Evolutionary conservation across 331 rosid genomes (phyloP).

Genomic region (Acacia concinna): DNA sequence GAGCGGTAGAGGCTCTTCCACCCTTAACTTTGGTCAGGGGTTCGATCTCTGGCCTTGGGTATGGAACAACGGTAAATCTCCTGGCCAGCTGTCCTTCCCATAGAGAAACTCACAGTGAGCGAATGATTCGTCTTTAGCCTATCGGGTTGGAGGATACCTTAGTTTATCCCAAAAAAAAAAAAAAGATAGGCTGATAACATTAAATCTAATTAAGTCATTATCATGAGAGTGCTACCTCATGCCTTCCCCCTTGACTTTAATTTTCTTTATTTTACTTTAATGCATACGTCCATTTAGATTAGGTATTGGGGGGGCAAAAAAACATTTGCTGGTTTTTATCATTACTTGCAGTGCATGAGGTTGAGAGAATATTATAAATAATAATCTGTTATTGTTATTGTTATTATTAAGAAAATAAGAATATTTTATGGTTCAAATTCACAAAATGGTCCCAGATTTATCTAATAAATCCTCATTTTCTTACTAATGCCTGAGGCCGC

Average conservation of each 20-base stretch:
- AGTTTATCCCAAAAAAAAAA: too few species aligned
- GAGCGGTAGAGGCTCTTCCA: too few species aligned
- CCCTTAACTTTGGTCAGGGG: too few species aligned
- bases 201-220: conserved; percentile 29
- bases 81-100: too few species aligned
- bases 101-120: too few species aligned
- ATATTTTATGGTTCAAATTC: neutral
- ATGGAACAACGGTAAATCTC: too few species aligned
- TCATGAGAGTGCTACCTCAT: conserved; percentile 39
- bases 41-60: too few species aligned
- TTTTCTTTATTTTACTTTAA: conserved; percentile 35
- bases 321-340: conserved; percentile 33
- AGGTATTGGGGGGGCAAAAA: conserved; percentile 26
- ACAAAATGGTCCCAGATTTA: neutral
- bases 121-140: too few species aligned
- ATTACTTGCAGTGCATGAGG: conserved; percentile 24
- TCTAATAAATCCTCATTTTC: neutral
- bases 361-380: neutral
- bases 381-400: too few species aligned
- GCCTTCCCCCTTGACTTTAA: conserved; percentile 28
- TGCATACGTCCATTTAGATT: conserved; percentile 45
- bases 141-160: too few species aligned
- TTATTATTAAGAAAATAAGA: neutral
- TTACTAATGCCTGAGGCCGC: neutral
- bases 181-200: conserved; percentile 1